phyloP scores from a whole-genome alignment of 306 rosid species.

The Potentilla sterilis region DNA sequence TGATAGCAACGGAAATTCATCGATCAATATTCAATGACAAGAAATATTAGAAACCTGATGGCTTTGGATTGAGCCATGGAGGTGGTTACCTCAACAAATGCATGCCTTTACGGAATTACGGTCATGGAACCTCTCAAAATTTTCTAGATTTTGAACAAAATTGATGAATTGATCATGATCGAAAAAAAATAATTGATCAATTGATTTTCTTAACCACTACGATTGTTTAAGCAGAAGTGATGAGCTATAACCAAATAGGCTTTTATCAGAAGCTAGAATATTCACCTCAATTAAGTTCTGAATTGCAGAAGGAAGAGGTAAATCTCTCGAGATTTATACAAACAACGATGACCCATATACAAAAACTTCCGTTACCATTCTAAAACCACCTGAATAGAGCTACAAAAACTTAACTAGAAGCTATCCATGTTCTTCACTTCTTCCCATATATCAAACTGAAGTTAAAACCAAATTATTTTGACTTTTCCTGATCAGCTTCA shows the following conservation, averaged over 20 bases:
- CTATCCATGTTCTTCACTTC: not conserved
- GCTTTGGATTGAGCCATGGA: no score
- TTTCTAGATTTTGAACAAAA: no score
- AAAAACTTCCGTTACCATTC: not conserved
- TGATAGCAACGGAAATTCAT: not conserved
- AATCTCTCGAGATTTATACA: not conserved
- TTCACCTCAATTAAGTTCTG: not conserved
- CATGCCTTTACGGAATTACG: no score
- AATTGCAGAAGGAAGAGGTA: not conserved
- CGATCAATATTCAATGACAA: not conserved
- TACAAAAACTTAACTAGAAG: not conserved
- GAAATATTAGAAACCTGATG: not conserved
- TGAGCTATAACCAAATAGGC: no score
- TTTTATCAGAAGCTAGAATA: not conserved
- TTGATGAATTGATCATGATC: no score
- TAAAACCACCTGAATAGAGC: not conserved
- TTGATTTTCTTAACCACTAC: no score
- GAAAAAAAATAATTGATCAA: no score
- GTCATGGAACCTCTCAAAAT: no score
- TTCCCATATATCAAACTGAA: not conserved
- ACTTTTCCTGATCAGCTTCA: constrained; percentile 20
- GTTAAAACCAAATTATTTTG: not conserved
- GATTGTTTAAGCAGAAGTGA: no score
- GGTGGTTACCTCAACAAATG: no score
- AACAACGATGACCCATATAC: not conserved